Base-by-base conservation (phyloP, 257 asterid genomes). In the Solanum arcanum region DNA sequence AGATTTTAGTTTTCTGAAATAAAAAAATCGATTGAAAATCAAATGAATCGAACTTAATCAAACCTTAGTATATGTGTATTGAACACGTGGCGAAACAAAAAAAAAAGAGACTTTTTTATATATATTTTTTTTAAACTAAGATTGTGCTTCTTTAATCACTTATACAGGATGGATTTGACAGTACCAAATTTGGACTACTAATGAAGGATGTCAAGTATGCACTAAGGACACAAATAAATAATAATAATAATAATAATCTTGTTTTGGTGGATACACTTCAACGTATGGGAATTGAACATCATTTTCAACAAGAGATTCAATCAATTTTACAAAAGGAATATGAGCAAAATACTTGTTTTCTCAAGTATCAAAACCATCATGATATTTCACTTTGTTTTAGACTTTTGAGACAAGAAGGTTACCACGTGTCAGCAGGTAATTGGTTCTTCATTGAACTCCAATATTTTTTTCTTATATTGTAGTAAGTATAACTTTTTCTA, bases 371-470 rank as follows among this genome's bases (percentile, higher is more conserved):
- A 59, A 72, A 12, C 88, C 89, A 13, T 56, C 37, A 6, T 49
- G 52, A 87, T 16, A 87, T 87, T 90, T 92, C 93, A 9, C 93
- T 93, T 27, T 89, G 78, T 83, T 93, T 93, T 83, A 86, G 94
- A 70, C 91, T 92, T 14, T 49, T 88, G 75, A 87, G 95, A 88
- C 94, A 92, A 89, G 77, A 90, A 37, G 93, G 93, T 56, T 76
- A 90, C 83, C 25, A 60, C 37, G 90, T 92, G 9, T 74, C 90
- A 13, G 35, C 93, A 90, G 93, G 93, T 91, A 72, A 23, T 37
- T 64, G 23, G 11, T 39, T 37, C 18, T 52, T 1, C 18, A 21
- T 4, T 37, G 29, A 37, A 10, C 5, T 72, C 78, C n/a, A 25
- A 12, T 7, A 25, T n/a, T 59, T 64, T 16, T 49, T 49, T 4